These are phyloP conservation scores for Botryotinia narcissicola DNA, from an alignment of 2,329 filamentous ascomycete species.

Conservation along the genomic window DNA sequence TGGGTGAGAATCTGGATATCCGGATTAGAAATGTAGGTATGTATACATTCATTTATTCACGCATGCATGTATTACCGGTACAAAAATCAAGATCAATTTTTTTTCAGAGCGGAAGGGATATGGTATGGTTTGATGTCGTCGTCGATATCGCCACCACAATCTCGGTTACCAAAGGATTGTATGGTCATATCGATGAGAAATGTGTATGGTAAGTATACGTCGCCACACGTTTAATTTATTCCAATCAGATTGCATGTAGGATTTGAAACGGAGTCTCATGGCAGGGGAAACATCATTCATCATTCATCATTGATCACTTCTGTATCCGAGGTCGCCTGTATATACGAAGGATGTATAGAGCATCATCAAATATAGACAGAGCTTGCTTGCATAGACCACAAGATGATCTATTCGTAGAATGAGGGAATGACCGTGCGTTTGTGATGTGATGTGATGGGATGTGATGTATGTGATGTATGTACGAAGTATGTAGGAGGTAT, in stretches of 20 bases:
- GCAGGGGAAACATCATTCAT: no score
- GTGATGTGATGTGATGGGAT: not conserved
- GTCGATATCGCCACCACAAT: not conserved
- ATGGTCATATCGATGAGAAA: not conserved
- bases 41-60: not conserved
- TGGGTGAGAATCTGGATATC: not conserved
- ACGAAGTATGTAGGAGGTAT: no score
- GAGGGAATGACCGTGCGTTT: not conserved
- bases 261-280: not conserved
- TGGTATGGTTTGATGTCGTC: not conserved
- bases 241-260: not conserved
- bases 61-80: not conserved
- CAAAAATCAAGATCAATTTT: not conserved
- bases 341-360: not conserved
- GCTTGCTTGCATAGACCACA: not conserved
- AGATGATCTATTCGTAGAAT: conserved; percentile 2
- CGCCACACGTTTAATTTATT: not conserved
- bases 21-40: no score
- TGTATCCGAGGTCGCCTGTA: conserved; percentile 7
- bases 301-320: not conserved
- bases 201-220: not conserved
- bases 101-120: not conserved
- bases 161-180: not conserved
- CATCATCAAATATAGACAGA: not conserved
- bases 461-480: not conserved